Conservation (phyloP, 345 rosid species). For the Eucalyptus curtisii region DNA sequence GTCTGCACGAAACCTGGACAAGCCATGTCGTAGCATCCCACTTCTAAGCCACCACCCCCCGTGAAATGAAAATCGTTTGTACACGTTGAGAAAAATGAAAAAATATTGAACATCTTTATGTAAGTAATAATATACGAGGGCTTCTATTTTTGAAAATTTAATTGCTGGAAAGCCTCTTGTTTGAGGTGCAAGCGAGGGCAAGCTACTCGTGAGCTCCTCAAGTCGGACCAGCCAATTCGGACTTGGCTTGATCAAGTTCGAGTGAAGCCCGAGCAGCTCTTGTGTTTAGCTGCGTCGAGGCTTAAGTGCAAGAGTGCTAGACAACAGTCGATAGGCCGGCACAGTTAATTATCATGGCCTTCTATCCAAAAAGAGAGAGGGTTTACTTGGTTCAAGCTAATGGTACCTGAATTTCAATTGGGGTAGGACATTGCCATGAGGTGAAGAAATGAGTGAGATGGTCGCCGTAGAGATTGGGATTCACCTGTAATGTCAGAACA, state of each 20-base stretch:
- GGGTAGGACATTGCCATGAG: neutral
- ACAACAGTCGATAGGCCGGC: neutral
- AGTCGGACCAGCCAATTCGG: neutral
- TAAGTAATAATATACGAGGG: neutral
- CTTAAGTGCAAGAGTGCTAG: neutral
- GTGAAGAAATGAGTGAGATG: neutral
- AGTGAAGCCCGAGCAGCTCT: neutral
- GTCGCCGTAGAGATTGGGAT: neutral
- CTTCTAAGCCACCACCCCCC: neutral
- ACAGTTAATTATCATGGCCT: neutral
- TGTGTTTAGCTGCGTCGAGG: neutral
- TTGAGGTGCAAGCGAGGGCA: neutral
- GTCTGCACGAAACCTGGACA: neutral
- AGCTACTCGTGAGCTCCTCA: neutral
- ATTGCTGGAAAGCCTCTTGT: neutral
- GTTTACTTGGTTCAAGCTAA: neutral
- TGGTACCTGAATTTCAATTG: neutral
- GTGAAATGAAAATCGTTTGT: neutral
- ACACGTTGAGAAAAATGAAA: neutral
- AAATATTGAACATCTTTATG: neutral
- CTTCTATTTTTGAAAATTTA: neutral
- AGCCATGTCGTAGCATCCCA: neutral
- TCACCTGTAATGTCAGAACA: neutral
- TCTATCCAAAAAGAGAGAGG: neutral
- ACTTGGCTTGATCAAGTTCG: neutral